Evolutionary conservation across 768 basidiomycete genomes (phyloP).

Genomic region (Naganishia vaughanmartiniae): DNA sequence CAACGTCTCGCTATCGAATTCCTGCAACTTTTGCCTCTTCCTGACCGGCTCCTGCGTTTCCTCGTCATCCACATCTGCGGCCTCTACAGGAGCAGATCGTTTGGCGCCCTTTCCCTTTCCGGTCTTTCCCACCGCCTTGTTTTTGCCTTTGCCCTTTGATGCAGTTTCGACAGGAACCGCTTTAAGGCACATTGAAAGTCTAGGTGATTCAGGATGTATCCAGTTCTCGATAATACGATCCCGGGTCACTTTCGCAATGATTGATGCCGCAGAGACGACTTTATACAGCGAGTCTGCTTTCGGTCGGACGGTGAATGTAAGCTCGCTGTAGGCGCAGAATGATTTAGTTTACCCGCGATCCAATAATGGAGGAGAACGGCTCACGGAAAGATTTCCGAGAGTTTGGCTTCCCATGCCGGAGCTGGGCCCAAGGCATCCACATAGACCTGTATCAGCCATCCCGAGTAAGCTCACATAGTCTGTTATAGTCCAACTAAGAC

Average conservation of each 20-base stretch:
- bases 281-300: constrained; percentile 97
- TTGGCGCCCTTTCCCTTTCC: constrained; percentile 49
- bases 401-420: constrained; percentile 75
- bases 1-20: constrained; percentile 20
- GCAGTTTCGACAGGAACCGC: constrained; percentile 23
- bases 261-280: constrained; percentile 93
- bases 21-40: constrained; percentile 18
- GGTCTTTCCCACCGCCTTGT: constrained; percentile 7
- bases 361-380: not conserved
- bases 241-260: constrained; percentile 95
- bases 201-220: constrained; percentile 54
- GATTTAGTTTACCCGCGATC: not conserved
- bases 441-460: constrained; percentile 63
- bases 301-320: constrained; percentile 79
- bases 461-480: not conserved
- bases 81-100: constrained; percentile 43
- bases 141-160: constrained; percentile 1
- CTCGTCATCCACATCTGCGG: constrained; percentile 36
- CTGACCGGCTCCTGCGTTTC: constrained; percentile 11
- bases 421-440: constrained; percentile 93
- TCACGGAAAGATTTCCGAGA: constrained; percentile 72
- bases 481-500: constrained; percentile 26
- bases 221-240: constrained; percentile 86
- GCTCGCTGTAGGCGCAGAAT: constrained; percentile 52
- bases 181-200: constrained; percentile 23